A percentile compares a stretch with the other conserved stretches of the same genome.
Evolutionary conservation across 192 early-diverging fungal species (phyloP).

Genomic region (Backusella macrospora): DNA sequence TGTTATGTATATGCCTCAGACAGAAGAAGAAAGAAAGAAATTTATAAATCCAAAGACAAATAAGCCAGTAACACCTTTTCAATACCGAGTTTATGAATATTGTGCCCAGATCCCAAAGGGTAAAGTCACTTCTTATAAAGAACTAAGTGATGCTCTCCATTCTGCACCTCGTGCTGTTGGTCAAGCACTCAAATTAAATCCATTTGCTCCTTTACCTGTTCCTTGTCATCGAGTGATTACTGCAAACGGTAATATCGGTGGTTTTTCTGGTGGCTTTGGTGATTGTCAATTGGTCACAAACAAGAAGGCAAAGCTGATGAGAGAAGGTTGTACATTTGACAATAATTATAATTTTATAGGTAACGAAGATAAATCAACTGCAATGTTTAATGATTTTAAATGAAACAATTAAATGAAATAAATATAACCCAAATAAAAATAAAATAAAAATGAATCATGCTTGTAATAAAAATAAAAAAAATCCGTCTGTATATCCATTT

Average conservation of each 20-base stretch:
- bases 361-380: constrained; percentile 40
- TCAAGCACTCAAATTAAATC: constrained; percentile 67
- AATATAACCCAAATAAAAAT: no score
- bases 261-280: constrained; percentile 67
- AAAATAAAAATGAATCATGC: no score
- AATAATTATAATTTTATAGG: constrained; percentile 50
- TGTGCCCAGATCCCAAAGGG: constrained; percentile 68
- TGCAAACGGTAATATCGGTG: constrained; percentile 65
- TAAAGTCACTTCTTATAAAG: constrained; percentile 68
- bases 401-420: constrained; percentile 10
- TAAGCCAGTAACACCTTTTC: constrained; percentile 67
- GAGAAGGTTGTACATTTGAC: constrained; percentile 67
- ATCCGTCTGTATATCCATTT: not conserved
- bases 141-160: constrained; percentile 61
- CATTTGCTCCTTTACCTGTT: constrained; percentile 68
- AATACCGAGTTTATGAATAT: constrained; percentile 73
- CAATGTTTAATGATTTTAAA: constrained; percentile 60
- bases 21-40: constrained; percentile 1
- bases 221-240: constrained; percentile 75
- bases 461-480: not conserved
- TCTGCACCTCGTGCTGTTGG: constrained; percentile 69
- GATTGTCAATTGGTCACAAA: constrained; percentile 62
- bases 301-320: constrained; percentile 67
- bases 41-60: constrained; percentile 60
- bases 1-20: constrained; percentile 1